Conservation (phyloP, 805 yeast species). For the Saturnispora serradocipensis region DNA sequence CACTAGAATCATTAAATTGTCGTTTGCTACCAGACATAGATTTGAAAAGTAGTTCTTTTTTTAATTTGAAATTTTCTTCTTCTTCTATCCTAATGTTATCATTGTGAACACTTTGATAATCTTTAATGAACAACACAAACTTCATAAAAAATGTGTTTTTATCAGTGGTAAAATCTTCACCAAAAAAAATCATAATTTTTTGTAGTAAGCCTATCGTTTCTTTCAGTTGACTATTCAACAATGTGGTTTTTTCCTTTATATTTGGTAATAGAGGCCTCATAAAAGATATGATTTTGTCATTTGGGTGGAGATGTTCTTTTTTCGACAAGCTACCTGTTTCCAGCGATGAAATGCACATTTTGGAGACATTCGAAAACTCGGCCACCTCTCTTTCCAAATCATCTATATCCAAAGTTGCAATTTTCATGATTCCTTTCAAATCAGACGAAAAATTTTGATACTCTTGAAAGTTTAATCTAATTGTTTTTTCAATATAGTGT, state of each 20-base stretch:
- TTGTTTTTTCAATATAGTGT: slow-evolving; percentile 63
- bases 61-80: slow-evolving; percentile 54
- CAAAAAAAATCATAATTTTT: slow-evolving; percentile 57
- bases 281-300: slow-evolving; percentile 48
- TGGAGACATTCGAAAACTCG: slow-evolving; percentile 43
- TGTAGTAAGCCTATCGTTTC: slow-evolving; percentile 45
- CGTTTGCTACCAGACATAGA: slow-evolving; percentile 8
- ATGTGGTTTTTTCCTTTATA: slow-evolving; percentile 35
- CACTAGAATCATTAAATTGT: neutral
- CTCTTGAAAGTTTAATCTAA: slow-evolving; percentile 60
- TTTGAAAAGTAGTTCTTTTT: slow-evolving; percentile 49
- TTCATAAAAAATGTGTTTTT: slow-evolving; percentile 54
- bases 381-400: slow-evolving; percentile 50
- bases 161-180: slow-evolving; percentile 50
- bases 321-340: slow-evolving; percentile 61
- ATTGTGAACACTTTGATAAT: slow-evolving; percentile 53
- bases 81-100: slow-evolving; percentile 65
- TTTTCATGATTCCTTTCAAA: slow-evolving; percentile 40
- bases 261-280: slow-evolving; percentile 31
- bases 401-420: slow-evolving; percentile 55
- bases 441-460: slow-evolving; percentile 54
- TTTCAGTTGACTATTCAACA: slow-evolving; percentile 41
- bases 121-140: slow-evolving; percentile 49
- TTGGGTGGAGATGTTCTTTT: slow-evolving; percentile 52
- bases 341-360: slow-evolving; percentile 43